Evolutionary conservation across 768 basidiomycete species (phyloP), one percentile per base, ranked within the genome.

Genomic region (Leccinum incarnatum): DNA sequence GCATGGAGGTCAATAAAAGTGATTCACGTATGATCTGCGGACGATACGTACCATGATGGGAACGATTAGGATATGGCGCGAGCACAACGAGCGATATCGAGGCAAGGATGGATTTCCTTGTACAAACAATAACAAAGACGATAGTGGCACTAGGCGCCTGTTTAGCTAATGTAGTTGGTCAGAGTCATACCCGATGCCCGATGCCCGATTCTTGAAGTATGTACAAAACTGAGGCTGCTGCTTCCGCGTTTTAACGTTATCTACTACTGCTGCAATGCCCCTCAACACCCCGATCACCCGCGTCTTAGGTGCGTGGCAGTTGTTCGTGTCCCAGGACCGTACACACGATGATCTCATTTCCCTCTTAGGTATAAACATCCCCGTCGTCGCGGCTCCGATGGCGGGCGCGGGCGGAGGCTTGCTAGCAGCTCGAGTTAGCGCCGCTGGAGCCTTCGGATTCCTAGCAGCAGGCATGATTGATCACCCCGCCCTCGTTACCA

Each of bases 391-490:
- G 17, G 83, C 84, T 1, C 82, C 89, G 1, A 93, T 93, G 91
- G 85, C 85, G 1, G 83, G 83, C 14, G 89, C 82, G 3, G 80
- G 83, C 57, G 86, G 87, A 50, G 89, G 86, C 50, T 70, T 69
- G 19, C 68, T 87, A 21, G 85, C 86, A 25, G 83, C 85, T 5
- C 77, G 83, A 55, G 86, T 89, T 32, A 78, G 83, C 19, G 77
- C 79, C 2, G 89, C 76, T 8, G 92, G 92, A 21, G 91, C 87
- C 15, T 86, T 92, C 56, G 91, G 89, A 2, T 91, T 93, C 69
- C 63, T 91, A 0, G 78, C 83, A n/a, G 78, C 83, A 71, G 86
- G 89, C 85, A 63, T 10, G 65, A 51, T 17, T 15, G 11, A 25
- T 34, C 37, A 29, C 15, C 53, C 42, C 40, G 23, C 17, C 19